phyloP scores from a whole-genome alignment of 202 grass and related monocot species.

The Eragrostis tef region DNA sequence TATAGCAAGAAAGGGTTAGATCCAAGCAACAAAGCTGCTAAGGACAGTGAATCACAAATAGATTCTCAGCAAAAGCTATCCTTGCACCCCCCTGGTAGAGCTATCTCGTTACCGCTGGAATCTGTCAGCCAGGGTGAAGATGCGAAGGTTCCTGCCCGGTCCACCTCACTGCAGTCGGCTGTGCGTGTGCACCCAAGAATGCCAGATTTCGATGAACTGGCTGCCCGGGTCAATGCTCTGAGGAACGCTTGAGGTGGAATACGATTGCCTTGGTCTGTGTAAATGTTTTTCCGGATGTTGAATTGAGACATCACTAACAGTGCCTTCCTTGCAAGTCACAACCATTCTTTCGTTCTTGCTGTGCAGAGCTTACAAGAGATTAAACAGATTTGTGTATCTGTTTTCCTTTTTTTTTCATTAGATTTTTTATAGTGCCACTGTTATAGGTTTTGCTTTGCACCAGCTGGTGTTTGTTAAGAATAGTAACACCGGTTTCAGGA shows the following conservation, averaged over 20 bases:
- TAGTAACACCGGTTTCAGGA: constrained; percentile 20
- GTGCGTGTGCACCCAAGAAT: constrained; percentile 71
- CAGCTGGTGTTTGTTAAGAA: constrained; percentile 43
- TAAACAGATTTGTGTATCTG: constrained; percentile 27
- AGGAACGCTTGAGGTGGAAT: constrained; percentile 50
- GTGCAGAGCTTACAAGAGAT: constrained; percentile 16
- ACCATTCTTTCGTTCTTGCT: constrained; percentile 10
- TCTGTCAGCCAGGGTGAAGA: constrained; percentile 6
- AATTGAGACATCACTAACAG: constrained; percentile 26
- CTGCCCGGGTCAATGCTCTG: constrained; percentile 64
- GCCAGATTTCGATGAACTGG: constrained; percentile 85
- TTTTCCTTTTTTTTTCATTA: not conserved
- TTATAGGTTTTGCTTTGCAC: constrained; percentile 23
- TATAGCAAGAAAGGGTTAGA: constrained; percentile 68
- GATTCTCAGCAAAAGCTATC: constrained; percentile 42
- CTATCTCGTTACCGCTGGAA: constrained; percentile 52
- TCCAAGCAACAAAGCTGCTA: constrained; percentile 19
- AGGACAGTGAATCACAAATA: constrained; percentile 6
- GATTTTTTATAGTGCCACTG: not conserved
- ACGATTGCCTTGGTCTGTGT: not conserved
- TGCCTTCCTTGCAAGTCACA: not conserved
- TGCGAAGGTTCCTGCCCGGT: constrained; percentile 45
- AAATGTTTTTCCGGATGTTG: constrained; percentile 29
- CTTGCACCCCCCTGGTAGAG: constrained; percentile 54
- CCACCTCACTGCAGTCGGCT: constrained; percentile 51